Evolutionary conservation across 495 filamentous ascomycete genomes (phyloP).

Genomic region (Penicillium taxi): DNA sequence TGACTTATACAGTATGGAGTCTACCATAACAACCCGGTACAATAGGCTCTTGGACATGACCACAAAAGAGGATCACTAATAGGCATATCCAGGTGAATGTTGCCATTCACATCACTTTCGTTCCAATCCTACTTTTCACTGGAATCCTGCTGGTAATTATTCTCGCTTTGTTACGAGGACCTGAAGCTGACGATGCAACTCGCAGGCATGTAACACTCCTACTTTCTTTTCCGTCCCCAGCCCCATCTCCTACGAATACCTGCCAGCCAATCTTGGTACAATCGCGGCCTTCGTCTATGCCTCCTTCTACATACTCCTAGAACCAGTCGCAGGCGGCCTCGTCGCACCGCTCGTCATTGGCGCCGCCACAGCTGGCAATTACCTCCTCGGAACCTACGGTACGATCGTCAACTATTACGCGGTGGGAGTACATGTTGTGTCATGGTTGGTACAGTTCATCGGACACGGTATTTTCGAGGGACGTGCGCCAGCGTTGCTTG

Average conservation of each 20-base stretch:
- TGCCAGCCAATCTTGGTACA: constrained; percentile 75
- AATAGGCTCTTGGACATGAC: background rate
- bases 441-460: constrained; percentile 83
- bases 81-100: constrained; percentile 58
- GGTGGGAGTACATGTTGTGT: constrained; percentile 56
- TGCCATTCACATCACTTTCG: constrained; percentile 81
- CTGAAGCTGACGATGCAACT: constrained; percentile 3
- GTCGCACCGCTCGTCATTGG: constrained; percentile 66
- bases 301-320: constrained; percentile 80
- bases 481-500: constrained; percentile 77
- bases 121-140: constrained; percentile 76
- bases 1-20: constrained; percentile 69
- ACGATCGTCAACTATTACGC: constrained; percentile 62
- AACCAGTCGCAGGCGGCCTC: constrained; percentile 77
- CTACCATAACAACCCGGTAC: constrained; percentile 81
- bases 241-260: constrained; percentile 60
- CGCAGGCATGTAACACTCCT: constrained; percentile 68
- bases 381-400: constrained; percentile 60
- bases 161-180: constrained; percentile 1
- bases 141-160: constrained; percentile 65
- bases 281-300: constrained; percentile 64
- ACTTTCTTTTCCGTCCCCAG: constrained; percentile 62
- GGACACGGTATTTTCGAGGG: constrained; percentile 89
- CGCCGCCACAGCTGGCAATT: constrained; percentile 64
- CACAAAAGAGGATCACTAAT: background rate